Base-by-base conservation (phyloP, 1,284 basidiomycete species). In the Leucoagaricus sp. region DNA sequence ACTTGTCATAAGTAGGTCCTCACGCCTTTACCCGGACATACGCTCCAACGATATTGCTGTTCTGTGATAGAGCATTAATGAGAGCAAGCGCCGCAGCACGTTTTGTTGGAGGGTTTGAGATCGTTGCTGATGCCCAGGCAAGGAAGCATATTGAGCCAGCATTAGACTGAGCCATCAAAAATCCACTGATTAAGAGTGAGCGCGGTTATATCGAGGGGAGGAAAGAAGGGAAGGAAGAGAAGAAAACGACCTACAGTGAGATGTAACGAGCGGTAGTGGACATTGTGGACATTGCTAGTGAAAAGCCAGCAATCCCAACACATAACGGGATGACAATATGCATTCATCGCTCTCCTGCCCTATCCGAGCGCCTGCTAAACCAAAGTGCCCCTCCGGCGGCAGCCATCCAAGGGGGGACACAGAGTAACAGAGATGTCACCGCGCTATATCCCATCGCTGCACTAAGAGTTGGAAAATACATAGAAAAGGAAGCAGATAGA, bases 81-180 rank as follows among this genome's bases (percentile, higher is more conserved):
- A 89, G 72, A 0, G 89, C 91, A 48, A 93, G 75, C 7, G 85
- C 86, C n/a, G 91, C 87, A n/a, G 89, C 89, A 26, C 89, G 84
- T 72, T 91, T 92, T 13, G 83, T 81, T 6, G 88, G 80, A 38
- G 87, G 83, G 31, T 81, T 78, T 19, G 87, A 76, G 58, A 93
- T 79, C 3, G 85, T 82, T 62, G 85, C 86, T 63, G 83, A 86
- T 34, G 85, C 76, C 91, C 90, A 93, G 0, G 89, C 80, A 58
- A 84, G 77, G 64, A 88, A 83, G 55, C 80, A 78, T 53, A 91
- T 82, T 69, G 87, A 88, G 1, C 81, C 88, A 1, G 86, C 79
- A 62, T 89, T 91, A 0, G 85, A 84, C 60, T 87, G 85, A 7
- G 88, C 86, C 84, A 91, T 87, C 48, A 92, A 69, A 69, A 92